Base-by-base conservation (phyloP, 371 early-diverging fungal species). In the Lichtheimia ornata region DNA sequence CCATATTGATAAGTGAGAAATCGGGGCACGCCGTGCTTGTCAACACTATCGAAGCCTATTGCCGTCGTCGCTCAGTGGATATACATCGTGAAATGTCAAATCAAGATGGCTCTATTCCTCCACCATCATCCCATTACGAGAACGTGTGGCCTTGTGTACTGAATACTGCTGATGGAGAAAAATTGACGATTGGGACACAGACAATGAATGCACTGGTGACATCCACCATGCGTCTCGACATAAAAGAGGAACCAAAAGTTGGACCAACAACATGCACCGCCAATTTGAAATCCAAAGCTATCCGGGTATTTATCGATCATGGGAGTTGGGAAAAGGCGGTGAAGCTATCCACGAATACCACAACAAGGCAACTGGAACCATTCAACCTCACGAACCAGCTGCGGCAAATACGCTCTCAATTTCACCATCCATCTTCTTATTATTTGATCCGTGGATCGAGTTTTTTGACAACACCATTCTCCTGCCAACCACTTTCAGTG, bases 1-100 rank as follows among this genome's bases (percentile, higher is more conserved):
- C 47, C 3, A 61, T 65, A 18, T 50, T 70, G 4, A 7, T 61
- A 13, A 74, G 70, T 53, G 47, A 24, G 18, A 55, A 12, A 5
- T 66, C 67, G 44, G 67, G 62, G 1, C 62, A 73, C 11, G 68
- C 74, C 11, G 58, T 65, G 41, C 58, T 65, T 6, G 61, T 59
- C 28, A 72, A 72, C 40, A 66, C 67, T 22, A 54, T 72, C 15
- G 72, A 72, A 53, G 62, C 59, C 45, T 70, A 67, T 63, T 68
- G 69, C 14, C 53, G 65, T 13, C 59, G 43, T 27, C 22, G 52
- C 17, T 43, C 50, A 5, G 47, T 65, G n/a, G 64, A 67, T 57
- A 47, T 60, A 30, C 64, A 61, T 56, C 52, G 53, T 25, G 53
- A 66, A 61, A 53, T 24, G 15, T 58, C 59, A 13, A 44, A 4